phyloP scores from a whole-genome alignment of 441 rosid genomes.

The Brassica hybrid region DNA sequence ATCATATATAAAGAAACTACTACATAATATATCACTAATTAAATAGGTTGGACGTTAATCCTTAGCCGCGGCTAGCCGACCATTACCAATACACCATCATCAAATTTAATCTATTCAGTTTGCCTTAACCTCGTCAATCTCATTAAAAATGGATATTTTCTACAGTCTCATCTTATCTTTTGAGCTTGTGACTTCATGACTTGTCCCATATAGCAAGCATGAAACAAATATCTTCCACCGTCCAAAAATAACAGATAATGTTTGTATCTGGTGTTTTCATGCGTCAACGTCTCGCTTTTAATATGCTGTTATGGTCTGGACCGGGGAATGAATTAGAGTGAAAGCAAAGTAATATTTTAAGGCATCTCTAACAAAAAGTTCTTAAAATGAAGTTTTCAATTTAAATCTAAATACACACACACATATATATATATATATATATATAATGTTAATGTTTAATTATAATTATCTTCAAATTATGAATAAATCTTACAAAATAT shows the following conservation, averaged over 20 bases:
- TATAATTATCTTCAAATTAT: neutral
- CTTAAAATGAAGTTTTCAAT: neutral
- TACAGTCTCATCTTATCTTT: conserved; percentile 24
- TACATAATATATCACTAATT: neutral
- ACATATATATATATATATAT: neutral
- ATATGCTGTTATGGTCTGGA: neutral
- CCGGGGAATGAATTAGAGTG: conserved; percentile 29
- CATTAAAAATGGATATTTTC: neutral
- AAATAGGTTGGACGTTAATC: conserved; percentile 32
- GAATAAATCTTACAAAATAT: neutral
- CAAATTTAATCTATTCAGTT: neutral
- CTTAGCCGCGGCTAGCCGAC: conserved; percentile 44
- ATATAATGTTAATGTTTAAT: neutral
- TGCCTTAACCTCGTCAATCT: conserved; percentile 6
- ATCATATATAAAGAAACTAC: neutral
- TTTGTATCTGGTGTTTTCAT: conserved; percentile 26
- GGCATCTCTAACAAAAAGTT: neutral
- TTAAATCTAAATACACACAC: neutral
- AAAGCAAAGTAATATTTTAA: conserved; percentile 27
- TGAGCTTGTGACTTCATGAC: conserved; percentile 10
- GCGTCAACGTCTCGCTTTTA: conserved; percentile 25
- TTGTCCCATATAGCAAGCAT: conserved; percentile 21
- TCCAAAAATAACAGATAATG: conserved; percentile 36
- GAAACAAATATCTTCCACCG: conserved; percentile 33
- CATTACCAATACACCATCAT: conserved; percentile 14